A percentile compares a stretch with the other conserved stretches of the same genome.
Conservation (phyloP, 257 asterid genomes). For the Rhazya stricta region DNA sequence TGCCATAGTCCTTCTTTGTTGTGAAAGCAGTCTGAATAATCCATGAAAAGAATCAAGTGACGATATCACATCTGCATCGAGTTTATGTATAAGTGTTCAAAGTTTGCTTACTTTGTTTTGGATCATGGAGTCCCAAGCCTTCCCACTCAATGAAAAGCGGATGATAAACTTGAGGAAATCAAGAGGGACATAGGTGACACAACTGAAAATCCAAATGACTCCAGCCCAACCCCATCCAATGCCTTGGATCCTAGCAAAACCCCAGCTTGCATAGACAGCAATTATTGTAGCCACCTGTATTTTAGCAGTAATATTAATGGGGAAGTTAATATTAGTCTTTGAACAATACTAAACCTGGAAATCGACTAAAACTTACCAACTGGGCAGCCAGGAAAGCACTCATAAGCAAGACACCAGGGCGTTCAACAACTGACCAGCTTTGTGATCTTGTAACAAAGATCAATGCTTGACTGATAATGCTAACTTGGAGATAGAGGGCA, state of each 20-base stretch:
- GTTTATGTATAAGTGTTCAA: not conserved
- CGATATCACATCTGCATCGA: not conserved
- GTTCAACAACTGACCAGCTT: constrained; percentile 78
- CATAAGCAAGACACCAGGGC: constrained; percentile 68
- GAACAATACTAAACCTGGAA: not conserved
- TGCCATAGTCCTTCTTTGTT: constrained; percentile 77
- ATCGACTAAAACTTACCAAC: constrained; percentile 34
- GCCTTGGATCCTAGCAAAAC: constrained; percentile 66
- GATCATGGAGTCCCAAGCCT: constrained; percentile 77
- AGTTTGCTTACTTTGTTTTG: constrained; percentile 52
- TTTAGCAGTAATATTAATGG: not conserved
- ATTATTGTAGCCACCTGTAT: constrained; percentile 58
- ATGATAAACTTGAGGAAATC: constrained; percentile 75
- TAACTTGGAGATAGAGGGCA: constrained; percentile 92
- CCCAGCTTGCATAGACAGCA: constrained; percentile 72
- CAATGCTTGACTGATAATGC: constrained; percentile 88
- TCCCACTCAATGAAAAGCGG: constrained; percentile 53
- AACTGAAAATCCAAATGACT: constrained; percentile 65
- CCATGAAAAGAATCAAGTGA: not conserved
- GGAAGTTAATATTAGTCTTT: not conserved
- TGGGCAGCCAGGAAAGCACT: constrained; percentile 69
- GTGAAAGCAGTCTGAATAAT: constrained; percentile 64
- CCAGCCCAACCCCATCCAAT: constrained; percentile 95
- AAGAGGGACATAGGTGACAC: constrained; percentile 70
- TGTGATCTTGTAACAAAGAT: constrained; percentile 84